Evolutionary conservation across 495 filamentous ascomycete species (phyloP).

Genomic region (Podospora fimiseda): DNA sequence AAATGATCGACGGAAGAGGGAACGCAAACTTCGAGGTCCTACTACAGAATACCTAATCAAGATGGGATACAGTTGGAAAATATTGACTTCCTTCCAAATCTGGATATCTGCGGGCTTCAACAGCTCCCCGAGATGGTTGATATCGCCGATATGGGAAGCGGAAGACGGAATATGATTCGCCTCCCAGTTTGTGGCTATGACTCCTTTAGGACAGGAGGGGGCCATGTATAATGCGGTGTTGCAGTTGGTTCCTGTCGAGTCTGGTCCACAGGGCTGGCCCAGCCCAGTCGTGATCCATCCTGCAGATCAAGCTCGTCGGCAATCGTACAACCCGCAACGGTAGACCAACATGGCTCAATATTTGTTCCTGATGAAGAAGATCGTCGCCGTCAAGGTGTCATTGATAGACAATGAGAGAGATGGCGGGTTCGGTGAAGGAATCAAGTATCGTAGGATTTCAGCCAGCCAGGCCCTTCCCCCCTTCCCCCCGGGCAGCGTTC

Average conservation of each 20-base stretch:
- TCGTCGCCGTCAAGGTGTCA: background rate
- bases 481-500: too few relatives aligned
- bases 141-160: slow-evolving; percentile 1
- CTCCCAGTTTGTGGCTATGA: background rate
- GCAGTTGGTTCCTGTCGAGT: background rate
- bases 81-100: too few relatives aligned
- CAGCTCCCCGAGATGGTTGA: background rate
- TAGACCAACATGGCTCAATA: background rate
- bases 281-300: background rate
- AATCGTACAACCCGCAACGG: background rate
- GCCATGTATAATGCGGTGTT: background rate
- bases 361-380: too few relatives aligned
- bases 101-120: background rate
- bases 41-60: too few relatives aligned
- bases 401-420: too few relatives aligned
- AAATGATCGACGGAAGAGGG: background rate
- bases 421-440: background rate
- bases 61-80: too few relatives aligned
- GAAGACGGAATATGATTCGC: background rate
- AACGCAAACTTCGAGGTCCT: background rate
- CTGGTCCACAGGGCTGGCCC: background rate
- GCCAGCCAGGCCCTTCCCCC: background rate
- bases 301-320: background rate
- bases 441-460: too few relatives aligned
- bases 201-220: background rate